These are phyloP conservation scores for Suillus subaureus DNA, from an alignment of 768 basidiomycete species.

Conservation along the genomic window DNA sequence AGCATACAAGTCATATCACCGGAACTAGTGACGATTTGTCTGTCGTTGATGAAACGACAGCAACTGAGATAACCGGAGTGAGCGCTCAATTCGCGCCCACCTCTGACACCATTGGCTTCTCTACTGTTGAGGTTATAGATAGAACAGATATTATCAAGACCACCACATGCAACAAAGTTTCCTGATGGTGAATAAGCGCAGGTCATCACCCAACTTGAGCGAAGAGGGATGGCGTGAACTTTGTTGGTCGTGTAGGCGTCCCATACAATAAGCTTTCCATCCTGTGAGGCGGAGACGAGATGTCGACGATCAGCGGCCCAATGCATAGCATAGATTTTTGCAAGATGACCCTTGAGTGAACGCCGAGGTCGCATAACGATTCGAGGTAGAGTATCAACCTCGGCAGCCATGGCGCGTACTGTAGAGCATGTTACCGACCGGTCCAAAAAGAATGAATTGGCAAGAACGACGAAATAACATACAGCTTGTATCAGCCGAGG, in stretches of 20 bases:
- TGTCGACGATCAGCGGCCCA: conserved; percentile 98
- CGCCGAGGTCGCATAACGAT: conserved; percentile 97
- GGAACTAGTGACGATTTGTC: conserved; percentile 96
- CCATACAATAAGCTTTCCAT: conserved; percentile 99
- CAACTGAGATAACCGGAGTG: conserved; percentile 98
- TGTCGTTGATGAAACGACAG: conserved; percentile 98
- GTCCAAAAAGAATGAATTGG: conserved; percentile 7
- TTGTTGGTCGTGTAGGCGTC: conserved; percentile 99
- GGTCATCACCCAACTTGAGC: conserved; percentile 99
- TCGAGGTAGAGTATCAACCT: conserved; percentile 93
- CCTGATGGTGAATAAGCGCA: conserved; percentile 98
- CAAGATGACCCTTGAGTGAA: conserved; percentile 94
- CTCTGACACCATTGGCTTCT: conserved; percentile 73
- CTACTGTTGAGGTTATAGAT: conserved; percentile 94
- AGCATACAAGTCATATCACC: conserved; percentile 99
- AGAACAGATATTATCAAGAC: conserved; percentile 98
- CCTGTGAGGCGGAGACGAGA: conserved; percentile 98
- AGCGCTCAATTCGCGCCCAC: conserved; percentile 92
- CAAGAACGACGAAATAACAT: conserved; percentile 39
- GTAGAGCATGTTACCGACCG: conserved; percentile 20
- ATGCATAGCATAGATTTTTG: conserved; percentile 99
- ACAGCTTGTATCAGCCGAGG: conserved; percentile 98
- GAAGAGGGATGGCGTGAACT: conserved; percentile 97
- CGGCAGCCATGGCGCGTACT: conserved; percentile 99
- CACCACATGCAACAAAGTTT: conserved; percentile 97